Evolutionary conservation across 2,329 filamentous ascomycete genomes (phyloP), one percentile per base, ranked within the genome.

Genomic region (Lachnellula subtilissima): DNA sequence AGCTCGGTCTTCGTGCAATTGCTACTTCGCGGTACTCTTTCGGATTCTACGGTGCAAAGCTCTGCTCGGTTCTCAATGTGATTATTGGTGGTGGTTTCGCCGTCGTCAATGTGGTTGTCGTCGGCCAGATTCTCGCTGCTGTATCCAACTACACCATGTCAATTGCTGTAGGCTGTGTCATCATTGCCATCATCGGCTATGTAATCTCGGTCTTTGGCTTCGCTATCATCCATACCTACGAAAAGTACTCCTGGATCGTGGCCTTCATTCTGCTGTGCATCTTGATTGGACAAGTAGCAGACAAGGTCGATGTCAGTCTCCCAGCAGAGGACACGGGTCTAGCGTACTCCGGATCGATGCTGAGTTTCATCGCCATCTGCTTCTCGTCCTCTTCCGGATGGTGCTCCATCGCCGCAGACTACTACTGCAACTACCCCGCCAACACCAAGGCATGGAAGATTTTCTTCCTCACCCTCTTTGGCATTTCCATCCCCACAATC

Each of bases 31-130:
- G 76, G 50, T 77, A 75, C 61, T 75, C 74, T n/a, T 76, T 78
- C 56, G 76, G 76, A n/a, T 78, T 76, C 72, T 78, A 71, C 58
- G 75, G 76, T 15, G 75, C 75, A 52, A 78, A 78, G 60, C 65
- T 78, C 53, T 72, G 75, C 53, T 75, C 75, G 4, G 64, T 73
- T 2, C 71, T 78, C 46, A 79, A 78, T 48, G 73, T 75, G 28
- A 68, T 78, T 32, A 71, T 76, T 48, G 75, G 77, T 59, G 69
- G 75, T 35, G 67, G 67, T 8, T 69, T 68, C 46, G 64, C 74
- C 6, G 69, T 73, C 1, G 72, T 78, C 45, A 79, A 78, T 47
- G 73, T 74, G 32, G 73, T 78, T 11, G 73, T 77, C 19, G 74
- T 77, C 55, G 70, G 77, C 1, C 66, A 69, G 50, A 65, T 69